These are phyloP conservation scores for Berberis vulgaris DNA, from an alignment of 164 flowering plant species.

Conservation along the genomic window DNA sequence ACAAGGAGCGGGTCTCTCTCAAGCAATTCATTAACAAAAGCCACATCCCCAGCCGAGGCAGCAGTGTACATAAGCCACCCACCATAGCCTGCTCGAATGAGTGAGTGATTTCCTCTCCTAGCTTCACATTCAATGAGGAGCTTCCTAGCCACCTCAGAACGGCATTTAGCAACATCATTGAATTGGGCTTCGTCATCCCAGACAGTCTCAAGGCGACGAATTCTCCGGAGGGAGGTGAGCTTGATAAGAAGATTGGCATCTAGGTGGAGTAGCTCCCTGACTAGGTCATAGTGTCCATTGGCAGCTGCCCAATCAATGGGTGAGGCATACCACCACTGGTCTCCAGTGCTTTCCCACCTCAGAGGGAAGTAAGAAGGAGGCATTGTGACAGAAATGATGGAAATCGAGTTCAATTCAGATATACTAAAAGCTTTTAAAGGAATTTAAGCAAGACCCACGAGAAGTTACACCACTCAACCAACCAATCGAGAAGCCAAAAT, in stretches of 20 bases:
- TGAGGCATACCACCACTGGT: slow-evolving; percentile 96
- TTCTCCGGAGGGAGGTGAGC: slow-evolving; percentile 79
- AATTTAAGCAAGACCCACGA: too few species aligned
- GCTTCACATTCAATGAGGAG: slow-evolving; percentile 53
- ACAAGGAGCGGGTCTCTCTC: slow-evolving; percentile 59
- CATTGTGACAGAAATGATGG: slow-evolving; percentile 16
- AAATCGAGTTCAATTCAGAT: background rate
- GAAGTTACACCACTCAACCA: too few species aligned
- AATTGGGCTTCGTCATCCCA: slow-evolving; percentile 77
- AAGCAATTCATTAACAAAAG: slow-evolving; percentile 51
- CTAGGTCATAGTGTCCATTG: slow-evolving; percentile 71
- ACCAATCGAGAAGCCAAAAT: too few species aligned
- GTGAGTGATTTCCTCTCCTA: slow-evolving; percentile 32
- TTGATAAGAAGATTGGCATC: slow-evolving; percentile 84
- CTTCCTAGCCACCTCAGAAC: slow-evolving; percentile 51
- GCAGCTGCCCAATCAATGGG: slow-evolving; percentile 92
- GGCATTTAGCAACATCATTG: slow-evolving; percentile 46
- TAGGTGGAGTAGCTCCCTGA: slow-evolving; percentile 64
- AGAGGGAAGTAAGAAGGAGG: slow-evolving; percentile 66
- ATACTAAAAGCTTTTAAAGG: background rate
- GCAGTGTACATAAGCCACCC: slow-evolving; percentile 98
- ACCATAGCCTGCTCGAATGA: slow-evolving; percentile 78
- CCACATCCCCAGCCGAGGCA: slow-evolving; percentile 81
- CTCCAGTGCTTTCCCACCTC: slow-evolving; percentile 92
- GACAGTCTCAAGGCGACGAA: slow-evolving; percentile 83